Evolutionary conservation across 345 rosid species (phyloP).

Genomic region (Crucihimalaya himalaica): DNA sequence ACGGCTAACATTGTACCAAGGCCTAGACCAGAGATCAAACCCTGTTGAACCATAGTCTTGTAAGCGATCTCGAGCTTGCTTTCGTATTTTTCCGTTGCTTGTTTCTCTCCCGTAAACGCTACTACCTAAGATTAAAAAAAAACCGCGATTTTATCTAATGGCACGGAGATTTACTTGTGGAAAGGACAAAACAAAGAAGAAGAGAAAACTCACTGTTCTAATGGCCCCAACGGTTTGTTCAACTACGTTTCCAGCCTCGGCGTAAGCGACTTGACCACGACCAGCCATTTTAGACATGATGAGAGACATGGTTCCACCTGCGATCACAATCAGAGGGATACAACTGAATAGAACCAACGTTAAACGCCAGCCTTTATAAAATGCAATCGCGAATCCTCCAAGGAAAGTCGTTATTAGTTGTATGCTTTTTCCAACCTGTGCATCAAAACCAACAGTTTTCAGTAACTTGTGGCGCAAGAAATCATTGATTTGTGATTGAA

Average conservation of each 20-base stretch:
- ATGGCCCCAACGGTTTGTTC: slow-evolving; percentile 87
- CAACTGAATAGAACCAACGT: slow-evolving; percentile 57
- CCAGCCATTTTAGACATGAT: slow-evolving; percentile 70
- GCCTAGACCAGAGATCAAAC: slow-evolving; percentile 71
- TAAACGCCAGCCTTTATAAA: slow-evolving; percentile 62
- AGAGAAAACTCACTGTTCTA: slow-evolving; percentile 61
- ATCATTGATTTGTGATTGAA: background rate
- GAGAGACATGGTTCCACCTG: slow-evolving; percentile 61
- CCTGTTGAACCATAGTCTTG: slow-evolving; percentile 58
- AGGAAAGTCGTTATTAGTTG: slow-evolving; percentile 65
- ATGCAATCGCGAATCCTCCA: slow-evolving; percentile 71
- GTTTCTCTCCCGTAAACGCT: slow-evolving; percentile 88
- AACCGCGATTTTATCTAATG: background rate
- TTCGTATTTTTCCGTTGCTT: slow-evolving; percentile 62
- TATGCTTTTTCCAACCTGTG: slow-evolving; percentile 74
- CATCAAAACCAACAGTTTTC: background rate
- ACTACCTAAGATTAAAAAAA: slow-evolving; percentile 58
- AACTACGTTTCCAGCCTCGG: slow-evolving; percentile 82
- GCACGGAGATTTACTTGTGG: background rate
- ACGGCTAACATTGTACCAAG: slow-evolving; percentile 53
- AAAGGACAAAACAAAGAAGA: background rate
- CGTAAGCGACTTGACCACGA: slow-evolving; percentile 77
- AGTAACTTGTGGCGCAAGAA: slow-evolving; percentile 7
- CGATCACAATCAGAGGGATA: slow-evolving; percentile 57
- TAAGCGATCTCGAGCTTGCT: slow-evolving; percentile 60